Conservation (phyloP, 2,329 filamentous ascomycete species). For the Truncatella angustata region DNA sequence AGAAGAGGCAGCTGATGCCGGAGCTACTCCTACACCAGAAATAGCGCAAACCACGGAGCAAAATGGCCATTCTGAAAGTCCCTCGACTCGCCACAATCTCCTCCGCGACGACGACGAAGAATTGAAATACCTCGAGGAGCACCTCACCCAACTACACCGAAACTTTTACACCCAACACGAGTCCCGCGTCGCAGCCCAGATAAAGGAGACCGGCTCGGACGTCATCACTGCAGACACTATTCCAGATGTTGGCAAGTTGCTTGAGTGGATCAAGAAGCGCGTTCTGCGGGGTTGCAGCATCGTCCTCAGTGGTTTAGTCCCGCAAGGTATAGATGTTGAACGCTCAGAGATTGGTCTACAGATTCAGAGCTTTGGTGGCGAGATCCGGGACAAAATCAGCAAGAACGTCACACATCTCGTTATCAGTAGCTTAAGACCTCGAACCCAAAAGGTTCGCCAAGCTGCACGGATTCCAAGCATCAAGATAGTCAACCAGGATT, state of each 20-base stretch:
- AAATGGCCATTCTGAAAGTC: slow-evolving; percentile 28
- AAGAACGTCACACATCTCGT: slow-evolving; percentile 72
- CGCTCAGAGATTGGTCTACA: slow-evolving; percentile 85
- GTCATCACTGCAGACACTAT: slow-evolving; percentile 51
- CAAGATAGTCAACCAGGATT: slow-evolving; percentile 88
- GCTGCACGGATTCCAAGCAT: slow-evolving; percentile 77
- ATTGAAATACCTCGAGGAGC: slow-evolving; percentile 71
- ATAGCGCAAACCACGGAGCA: slow-evolving; percentile 17
- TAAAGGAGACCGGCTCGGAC: slow-evolving; percentile 34
- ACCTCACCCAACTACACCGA: slow-evolving; percentile 72
- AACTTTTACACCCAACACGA: slow-evolving; percentile 86
- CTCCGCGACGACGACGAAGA: slow-evolving; percentile 87
- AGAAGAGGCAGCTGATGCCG: slow-evolving; percentile 66
- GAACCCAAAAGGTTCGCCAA: slow-evolving; percentile 88
- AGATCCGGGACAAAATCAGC: slow-evolving; percentile 55
- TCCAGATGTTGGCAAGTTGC: slow-evolving; percentile 82
- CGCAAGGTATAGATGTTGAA: slow-evolving; percentile 74
- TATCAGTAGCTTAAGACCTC: slow-evolving; percentile 66
- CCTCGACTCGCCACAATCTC: slow-evolving; percentile 64
- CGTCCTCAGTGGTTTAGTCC: slow-evolving; percentile 88
- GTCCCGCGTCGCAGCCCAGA: slow-evolving; percentile 46
- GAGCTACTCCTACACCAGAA: slow-evolving; percentile 4
- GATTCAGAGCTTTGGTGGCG: slow-evolving; percentile 80
- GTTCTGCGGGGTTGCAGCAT: slow-evolving; percentile 75
- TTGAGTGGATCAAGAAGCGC: slow-evolving; percentile 74